Conservation (phyloP, 768 basidiomycete genomes). For the Rhodotorula taiwanensis region DNA sequence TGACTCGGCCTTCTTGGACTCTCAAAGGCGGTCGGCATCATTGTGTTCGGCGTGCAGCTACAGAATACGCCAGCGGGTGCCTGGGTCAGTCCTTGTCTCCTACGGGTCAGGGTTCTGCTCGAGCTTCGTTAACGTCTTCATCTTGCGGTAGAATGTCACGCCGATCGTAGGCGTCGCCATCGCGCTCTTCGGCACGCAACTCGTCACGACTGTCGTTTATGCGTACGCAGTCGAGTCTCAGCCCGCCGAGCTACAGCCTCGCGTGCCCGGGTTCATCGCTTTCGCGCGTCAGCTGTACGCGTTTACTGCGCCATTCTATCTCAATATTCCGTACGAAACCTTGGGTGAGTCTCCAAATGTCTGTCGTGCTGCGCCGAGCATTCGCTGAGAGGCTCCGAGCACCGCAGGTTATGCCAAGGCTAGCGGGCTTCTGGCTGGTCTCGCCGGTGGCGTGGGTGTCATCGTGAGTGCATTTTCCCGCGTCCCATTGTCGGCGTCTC, state of each 20-base stretch:
- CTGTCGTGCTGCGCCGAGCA: too few species aligned
- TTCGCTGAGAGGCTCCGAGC: too few species aligned
- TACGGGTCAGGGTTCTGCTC: neutral
- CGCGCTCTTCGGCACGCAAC: constrained; percentile 24
- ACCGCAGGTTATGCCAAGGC: constrained; percentile 11
- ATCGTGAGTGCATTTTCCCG: neutral
- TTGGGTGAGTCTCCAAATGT: constrained; percentile 15
- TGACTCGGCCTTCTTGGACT: neutral
- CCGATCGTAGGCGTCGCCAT: constrained; percentile 31
- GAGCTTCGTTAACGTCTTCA: neutral
- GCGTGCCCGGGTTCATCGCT: constrained; percentile 22
- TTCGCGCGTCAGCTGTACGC: constrained; percentile 25
- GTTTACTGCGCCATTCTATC: constrained; percentile 33
- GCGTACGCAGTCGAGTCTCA: constrained; percentile 20
- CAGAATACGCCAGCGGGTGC: constrained; percentile 9
- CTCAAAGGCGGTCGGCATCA: constrained; percentile 25
- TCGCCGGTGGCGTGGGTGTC: constrained; percentile 10
- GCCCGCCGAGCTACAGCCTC: neutral
- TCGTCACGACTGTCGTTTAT: constrained; percentile 28
- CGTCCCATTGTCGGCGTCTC: too few species aligned
- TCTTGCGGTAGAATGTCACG: constrained; percentile 10
- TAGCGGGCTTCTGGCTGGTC: constrained; percentile 11
- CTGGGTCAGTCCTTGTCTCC: neutral
- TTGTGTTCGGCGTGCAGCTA: constrained; percentile 26
- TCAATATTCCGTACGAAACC: constrained; percentile 20